Evolutionary conservation across 805 yeast genomes (phyloP), one percentile per base, ranked within the genome.

Genomic region (Monosporozyma yasuniensis): DNA sequence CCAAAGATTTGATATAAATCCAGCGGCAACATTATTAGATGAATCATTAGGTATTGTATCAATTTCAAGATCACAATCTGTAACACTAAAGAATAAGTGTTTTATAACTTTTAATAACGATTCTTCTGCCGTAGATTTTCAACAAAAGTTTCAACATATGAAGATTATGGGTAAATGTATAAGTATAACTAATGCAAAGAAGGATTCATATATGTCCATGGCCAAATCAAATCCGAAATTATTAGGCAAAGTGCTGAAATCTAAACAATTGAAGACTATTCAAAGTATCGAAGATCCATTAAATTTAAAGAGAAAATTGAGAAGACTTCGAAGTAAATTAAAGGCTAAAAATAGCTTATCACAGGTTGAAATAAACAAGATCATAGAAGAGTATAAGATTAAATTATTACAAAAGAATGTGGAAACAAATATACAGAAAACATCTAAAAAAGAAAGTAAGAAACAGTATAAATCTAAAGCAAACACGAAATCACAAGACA

Each of bases 311-410:
- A 54, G 69, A 35, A 52, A 52, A 16, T 4, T 55, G 23, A 59
- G 69, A 51, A 50, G 69, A 41, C 42, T 63, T 11, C 57, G 63
- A 46, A 32, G 43, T 10, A 56, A 52, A 44, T 54, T 65, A 21
- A 52, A 60, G 42, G 39, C 37, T 25, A 60, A 59, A 41, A 62
- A 59, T 4, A 18, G 16, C 5, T n/a, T 16, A 21, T 54, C 48
- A 4, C 60, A 52, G 8, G 53, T 47, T 2, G 54, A 54, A 14
- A 54, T 59, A 9, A 47, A 50, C 23, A 47, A 48, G 1, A 48
- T 54, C 10, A 49, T 49, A 5, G 28, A 50, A 14, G 28, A 16
- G 11, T 46, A 46, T 38, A 46, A 27, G 12, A 35, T 12, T 16
- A 44, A 35, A n/a, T 23, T 44, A 10, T 46, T 7, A 42, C 35